Evolutionary conservation across 257 asterid species (phyloP).

Genomic region (Nyctanthes arbortristis): DNA sequence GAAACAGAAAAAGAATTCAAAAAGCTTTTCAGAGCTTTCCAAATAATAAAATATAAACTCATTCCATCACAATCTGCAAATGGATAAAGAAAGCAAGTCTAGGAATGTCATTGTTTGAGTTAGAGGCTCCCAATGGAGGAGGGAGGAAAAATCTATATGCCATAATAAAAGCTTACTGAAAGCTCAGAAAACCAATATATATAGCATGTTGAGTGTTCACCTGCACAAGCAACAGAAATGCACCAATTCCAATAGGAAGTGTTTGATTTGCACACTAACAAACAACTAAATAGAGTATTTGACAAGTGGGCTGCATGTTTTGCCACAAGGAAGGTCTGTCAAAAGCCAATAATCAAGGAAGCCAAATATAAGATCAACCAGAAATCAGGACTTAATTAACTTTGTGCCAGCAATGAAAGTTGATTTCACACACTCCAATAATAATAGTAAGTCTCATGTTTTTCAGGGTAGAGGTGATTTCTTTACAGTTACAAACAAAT

Average conservation of each 20-base stretch:
- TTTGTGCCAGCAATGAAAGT: background rate
- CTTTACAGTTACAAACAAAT: conserved; percentile 3
- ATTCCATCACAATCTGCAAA: background rate
- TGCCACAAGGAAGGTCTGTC: conserved; percentile 8
- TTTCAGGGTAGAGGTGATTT: conserved; percentile 6
- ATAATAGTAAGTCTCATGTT: background rate
- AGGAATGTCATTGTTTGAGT: conserved; percentile 4
- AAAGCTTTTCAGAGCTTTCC: background rate
- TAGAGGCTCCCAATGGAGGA: conserved; percentile 8
- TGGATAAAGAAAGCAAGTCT: background rate
- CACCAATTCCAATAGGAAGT: conserved; percentile 1
- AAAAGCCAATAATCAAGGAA: conserved; percentile 1
- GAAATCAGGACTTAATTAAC: background rate
- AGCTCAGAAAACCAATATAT: conserved; percentile 1
- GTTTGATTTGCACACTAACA: conserved; percentile 8
- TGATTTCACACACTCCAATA: background rate
- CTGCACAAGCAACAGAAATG: background rate
- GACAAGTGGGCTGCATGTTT: background rate
- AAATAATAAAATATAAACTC: background rate
- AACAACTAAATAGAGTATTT: background rate
- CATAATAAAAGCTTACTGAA: background rate
- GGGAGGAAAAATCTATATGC: conserved; percentile 3
- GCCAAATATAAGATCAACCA: conserved; percentile 3
- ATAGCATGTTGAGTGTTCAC: background rate
- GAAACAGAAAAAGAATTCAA: conserved; percentile 14